Evolutionary conservation across 1,284 basidiomycete species (phyloP), one percentile per base, ranked within the genome.

Genomic region (Apiotrichum porosum): DNA sequence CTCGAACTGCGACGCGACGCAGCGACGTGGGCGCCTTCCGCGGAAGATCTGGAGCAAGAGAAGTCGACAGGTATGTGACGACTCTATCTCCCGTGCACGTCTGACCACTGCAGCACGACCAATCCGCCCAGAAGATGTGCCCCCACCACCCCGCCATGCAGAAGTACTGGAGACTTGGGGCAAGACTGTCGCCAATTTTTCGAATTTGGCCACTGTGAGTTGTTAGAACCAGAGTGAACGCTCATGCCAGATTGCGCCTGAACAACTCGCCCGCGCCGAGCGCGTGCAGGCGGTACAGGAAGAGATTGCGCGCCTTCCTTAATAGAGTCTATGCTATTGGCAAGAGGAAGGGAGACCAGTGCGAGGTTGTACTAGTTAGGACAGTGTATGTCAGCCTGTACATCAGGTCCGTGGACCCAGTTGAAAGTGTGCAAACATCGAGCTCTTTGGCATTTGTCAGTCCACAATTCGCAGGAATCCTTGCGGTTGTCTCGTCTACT

Each of bases 1-100:
- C 60, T 83, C 26, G 66, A 81, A 41, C 63, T 74, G 51, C 70
- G 76, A 49, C 75, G 80, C 44, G 68, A 65, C 13, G 68, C 62
- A 13, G 71, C 73, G 17, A 78, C 79, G 37, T 73, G 66, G 57
- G 32, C 42, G 52, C 49, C 61, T 23, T 61, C 61, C 15, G 62
- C 63, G 37, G 64, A 55, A 6, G 62, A 65, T 15, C 33, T 15
- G 12, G 39, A 33, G 21, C 22, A 17, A 6, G 42, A 44, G 33
- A 23, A 13, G 8, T 30, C 23, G 3, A 15, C 15, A 21, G 35
- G 44, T 47, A 28, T 31, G n/a, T 17, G 28, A 21, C 14, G 31
- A n/a, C n/a, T n/a, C n/a, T n/a, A n/a, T n/a, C n/a, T n/a, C n/a
- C n/a, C n/a, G n/a, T n/a, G n/a, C n/a, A n/a, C n/a, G n/a, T n/a